Conservation (phyloP, 805 yeast species). For the Wickerhamiella sorbophila region DNA sequence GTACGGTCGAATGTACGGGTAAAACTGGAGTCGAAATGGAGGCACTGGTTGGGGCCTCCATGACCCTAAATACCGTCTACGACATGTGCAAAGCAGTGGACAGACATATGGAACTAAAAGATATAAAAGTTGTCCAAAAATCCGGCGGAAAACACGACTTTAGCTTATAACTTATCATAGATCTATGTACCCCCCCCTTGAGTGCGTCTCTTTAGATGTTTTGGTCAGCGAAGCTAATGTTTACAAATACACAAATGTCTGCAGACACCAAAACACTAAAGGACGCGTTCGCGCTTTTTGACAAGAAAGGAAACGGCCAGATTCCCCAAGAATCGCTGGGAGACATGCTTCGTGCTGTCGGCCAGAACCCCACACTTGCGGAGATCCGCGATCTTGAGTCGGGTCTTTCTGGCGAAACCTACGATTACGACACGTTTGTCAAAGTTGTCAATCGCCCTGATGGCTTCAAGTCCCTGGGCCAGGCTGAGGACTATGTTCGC, state of each 20-base stretch:
- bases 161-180: too few relatives aligned
- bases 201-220: too few relatives aligned
- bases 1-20: slow-evolving; percentile 34
- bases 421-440: slow-evolving; percentile 66
- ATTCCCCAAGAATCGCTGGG: slow-evolving; percentile 77
- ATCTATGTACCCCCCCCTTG: too few relatives aligned
- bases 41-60: slow-evolving; percentile 34
- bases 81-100: slow-evolving; percentile 51
- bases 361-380: slow-evolving; percentile 93
- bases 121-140: slow-evolving; percentile 29
- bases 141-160: slow-evolving; percentile 32
- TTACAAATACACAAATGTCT: slow-evolving; percentile 5
- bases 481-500: slow-evolving; percentile 83
- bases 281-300: slow-evolving; percentile 94
- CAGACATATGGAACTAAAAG: slow-evolving; percentile 30
- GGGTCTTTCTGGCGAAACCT: slow-evolving; percentile 24
- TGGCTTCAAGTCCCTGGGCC: slow-evolving; percentile 65
- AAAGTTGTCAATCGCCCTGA: slow-evolving; percentile 71
- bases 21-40: slow-evolving; percentile 49
- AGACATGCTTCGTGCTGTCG: slow-evolving; percentile 89
- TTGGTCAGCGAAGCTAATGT: neutral
- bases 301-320: slow-evolving; percentile 88
- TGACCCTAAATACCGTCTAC: slow-evolving; percentile 35
- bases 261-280: slow-evolving; percentile 38
- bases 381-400: slow-evolving; percentile 55